Evolutionary conservation across 441 rosid genomes (phyloP).

Genomic region (Populus hybrid): DNA sequence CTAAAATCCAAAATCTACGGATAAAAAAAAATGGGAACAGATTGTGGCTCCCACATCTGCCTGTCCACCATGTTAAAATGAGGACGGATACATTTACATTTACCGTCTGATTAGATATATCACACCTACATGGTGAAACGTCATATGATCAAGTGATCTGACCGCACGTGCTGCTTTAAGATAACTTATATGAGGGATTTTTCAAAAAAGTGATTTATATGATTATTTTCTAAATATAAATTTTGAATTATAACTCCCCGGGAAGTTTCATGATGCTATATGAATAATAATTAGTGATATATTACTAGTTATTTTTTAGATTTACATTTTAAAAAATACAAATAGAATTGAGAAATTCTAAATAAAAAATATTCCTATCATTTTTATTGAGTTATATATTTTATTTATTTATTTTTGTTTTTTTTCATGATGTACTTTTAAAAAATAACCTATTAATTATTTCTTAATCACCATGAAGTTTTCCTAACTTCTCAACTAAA

Average conservation of each 20-base stretch:
- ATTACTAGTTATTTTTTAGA: too few species aligned
- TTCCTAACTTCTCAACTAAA: too few species aligned
- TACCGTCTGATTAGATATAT: slow-evolving; percentile 13
- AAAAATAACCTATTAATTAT: background rate
- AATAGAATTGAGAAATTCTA: too few species aligned
- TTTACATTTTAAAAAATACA: too few species aligned
- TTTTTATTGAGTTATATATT: too few species aligned
- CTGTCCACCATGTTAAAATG: background rate
- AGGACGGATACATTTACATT: slow-evolving; percentile 4
- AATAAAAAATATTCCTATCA: too few species aligned
- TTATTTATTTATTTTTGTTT: too few species aligned
- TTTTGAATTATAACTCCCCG: too few species aligned
- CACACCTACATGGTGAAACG: slow-evolving; percentile 11
- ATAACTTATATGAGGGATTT: background rate
- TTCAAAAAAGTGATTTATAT: background rate
- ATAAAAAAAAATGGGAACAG: background rate
- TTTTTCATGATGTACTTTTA: too few species aligned
- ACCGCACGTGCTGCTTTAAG: slow-evolving; percentile 14
- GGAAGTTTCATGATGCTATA: too few species aligned
- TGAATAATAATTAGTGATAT: too few species aligned
- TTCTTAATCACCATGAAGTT: background rate
- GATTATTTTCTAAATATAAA: background rate
- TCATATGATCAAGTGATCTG: slow-evolving; percentile 18
- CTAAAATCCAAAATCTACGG: slow-evolving; percentile 18
- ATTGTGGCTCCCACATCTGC: background rate